A percentile compares a stretch with the other conserved stretches of the same genome.
Evolutionary conservation across 352 stramenopile species (phyloP).

Genomic region (Elongisporangium anandrum): DNA sequence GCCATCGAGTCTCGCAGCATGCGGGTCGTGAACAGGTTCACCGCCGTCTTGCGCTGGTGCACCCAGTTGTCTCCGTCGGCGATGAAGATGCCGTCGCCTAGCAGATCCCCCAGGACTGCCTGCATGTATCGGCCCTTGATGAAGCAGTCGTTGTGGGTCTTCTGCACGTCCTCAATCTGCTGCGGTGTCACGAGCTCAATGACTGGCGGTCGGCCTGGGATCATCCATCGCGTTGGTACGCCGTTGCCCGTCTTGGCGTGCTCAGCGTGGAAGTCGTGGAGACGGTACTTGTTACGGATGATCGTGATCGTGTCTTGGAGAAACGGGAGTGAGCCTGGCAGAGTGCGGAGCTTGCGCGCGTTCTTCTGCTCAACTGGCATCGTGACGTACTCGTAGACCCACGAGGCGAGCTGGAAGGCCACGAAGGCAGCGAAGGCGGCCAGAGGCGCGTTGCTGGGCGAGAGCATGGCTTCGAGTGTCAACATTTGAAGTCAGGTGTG

Average conservation of each 20-base stretch:
- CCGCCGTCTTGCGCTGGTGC: constrained; percentile 66
- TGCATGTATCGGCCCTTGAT: constrained; percentile 47
- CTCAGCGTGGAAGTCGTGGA: background rate
- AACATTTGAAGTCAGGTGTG: no score
- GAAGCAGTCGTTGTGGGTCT: constrained; percentile 74
- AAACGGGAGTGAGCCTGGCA: background rate
- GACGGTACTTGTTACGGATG: background rate
- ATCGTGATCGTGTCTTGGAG: background rate
- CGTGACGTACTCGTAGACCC: background rate
- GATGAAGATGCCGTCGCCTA: constrained; percentile 79
- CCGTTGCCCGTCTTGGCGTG: constrained; percentile 14
- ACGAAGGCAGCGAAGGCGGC: background rate
- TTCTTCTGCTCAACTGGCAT: background rate
- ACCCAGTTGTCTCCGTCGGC: constrained; percentile 63
- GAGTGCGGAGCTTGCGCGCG: background rate
- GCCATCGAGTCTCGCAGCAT: constrained; percentile 35
- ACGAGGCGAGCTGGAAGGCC: background rate
- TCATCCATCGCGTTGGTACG: constrained; percentile 19
- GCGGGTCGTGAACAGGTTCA: constrained; percentile 29
- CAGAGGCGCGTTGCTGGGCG: background rate
- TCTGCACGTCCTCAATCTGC: constrained; percentile 52
- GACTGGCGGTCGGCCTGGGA: constrained; percentile 27
- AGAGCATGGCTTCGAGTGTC: background rate
- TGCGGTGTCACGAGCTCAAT: constrained; percentile 39
- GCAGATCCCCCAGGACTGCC: constrained; percentile 43